These are phyloP conservation scores for Populus tremula DNA, from an alignment of 345 rosid species.

Conservation along the genomic window DNA sequence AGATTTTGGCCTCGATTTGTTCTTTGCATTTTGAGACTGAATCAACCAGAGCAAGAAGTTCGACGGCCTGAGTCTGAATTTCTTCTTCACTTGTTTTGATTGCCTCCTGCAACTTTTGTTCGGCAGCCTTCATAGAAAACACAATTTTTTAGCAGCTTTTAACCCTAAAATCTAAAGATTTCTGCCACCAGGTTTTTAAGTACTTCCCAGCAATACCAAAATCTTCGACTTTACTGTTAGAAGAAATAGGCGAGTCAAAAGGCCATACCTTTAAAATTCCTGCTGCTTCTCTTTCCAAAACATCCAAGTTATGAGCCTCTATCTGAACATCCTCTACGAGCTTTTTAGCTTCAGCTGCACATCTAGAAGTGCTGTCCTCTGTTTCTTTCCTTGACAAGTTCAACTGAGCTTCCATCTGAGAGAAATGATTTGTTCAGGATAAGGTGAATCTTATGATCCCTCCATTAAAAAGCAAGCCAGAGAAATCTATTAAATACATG, in stretches of 20 bases:
- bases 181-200: neutral
- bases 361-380: constrained; percentile 41
- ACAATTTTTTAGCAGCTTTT: neutral
- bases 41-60: constrained; percentile 62
- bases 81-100: constrained; percentile 54
- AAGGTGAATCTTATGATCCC: constrained; percentile 1
- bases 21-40: constrained; percentile 65
- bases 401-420: constrained; percentile 54
- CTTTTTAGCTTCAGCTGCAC: constrained; percentile 56
- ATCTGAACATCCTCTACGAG: constrained; percentile 48
- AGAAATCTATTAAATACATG: neutral
- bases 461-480: neutral
- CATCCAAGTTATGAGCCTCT: constrained; percentile 49
- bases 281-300: constrained; percentile 68
- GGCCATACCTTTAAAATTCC: constrained; percentile 54
- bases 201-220: neutral
- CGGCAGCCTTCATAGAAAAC: constrained; percentile 29
- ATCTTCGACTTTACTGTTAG: neutral
- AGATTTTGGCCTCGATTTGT: constrained; percentile 49
- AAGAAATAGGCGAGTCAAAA: constrained; percentile 3
- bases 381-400: constrained; percentile 53
- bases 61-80: constrained; percentile 44
- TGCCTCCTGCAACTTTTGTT: constrained; percentile 56
- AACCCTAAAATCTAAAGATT: neutral
- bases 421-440: constrained; percentile 4